phyloP scores from a whole-genome alignment of 805 yeast genomes.

The Candida stauntonica region DNA sequence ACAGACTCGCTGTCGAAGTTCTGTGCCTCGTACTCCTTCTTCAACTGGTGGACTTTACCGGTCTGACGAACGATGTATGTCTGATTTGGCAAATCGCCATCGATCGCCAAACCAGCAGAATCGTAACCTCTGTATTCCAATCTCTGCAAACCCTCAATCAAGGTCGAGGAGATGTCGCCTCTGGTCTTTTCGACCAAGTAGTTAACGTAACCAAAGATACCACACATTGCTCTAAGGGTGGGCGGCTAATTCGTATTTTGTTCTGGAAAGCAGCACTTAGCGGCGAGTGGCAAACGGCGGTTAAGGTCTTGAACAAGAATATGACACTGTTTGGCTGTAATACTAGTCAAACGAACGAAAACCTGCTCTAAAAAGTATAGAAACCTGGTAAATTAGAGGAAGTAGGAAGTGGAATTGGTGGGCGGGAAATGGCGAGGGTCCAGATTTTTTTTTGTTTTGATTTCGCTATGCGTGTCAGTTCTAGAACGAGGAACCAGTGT shows the following conservation, averaged over 20 bases:
- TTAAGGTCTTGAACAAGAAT: neutral
- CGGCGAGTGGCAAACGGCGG: conserved; percentile 4
- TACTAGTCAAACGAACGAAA: no score
- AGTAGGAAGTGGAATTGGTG: no score
- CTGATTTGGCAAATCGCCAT: conserved; percentile 75
- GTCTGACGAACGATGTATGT: conserved; percentile 74
- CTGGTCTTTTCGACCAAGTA: conserved; percentile 87
- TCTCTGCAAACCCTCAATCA: conserved; percentile 81
- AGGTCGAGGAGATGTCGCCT: conserved; percentile 87
- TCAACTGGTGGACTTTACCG: conserved; percentile 86
- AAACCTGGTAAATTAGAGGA: no score
- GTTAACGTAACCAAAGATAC: conserved; percentile 97
- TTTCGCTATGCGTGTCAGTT: conserved; percentile 6
- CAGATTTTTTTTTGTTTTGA: conserved; percentile 8
- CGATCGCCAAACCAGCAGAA: conserved; percentile 94
- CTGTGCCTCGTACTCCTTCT: conserved; percentile 50
- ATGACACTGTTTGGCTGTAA: no score
- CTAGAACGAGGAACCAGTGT: neutral
- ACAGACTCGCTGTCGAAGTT: conserved; percentile 56
- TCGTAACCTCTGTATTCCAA: conserved; percentile 98
- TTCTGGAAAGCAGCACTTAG: conserved; percentile 4
- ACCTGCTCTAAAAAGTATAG: no score
- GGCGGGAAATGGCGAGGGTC: no score
- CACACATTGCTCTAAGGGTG: conserved; percentile 54
- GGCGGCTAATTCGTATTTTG: neutral